phyloP scores from a whole-genome alignment of 306 rosid genomes.

The Nissolia schottii region DNA sequence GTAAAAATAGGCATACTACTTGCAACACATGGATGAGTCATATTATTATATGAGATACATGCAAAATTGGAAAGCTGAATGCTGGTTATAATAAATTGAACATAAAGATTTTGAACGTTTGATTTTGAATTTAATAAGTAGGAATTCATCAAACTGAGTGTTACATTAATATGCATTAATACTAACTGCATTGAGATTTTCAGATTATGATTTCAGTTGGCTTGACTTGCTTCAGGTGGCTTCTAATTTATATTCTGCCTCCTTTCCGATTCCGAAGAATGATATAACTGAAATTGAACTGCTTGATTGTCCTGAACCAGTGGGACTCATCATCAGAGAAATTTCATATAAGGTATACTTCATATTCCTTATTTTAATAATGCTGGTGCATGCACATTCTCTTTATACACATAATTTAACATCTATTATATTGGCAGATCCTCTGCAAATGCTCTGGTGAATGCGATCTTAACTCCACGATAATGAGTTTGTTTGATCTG shows the following conservation, averaged over 20 bases:
- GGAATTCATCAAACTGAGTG: neutral
- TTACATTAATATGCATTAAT: neutral
- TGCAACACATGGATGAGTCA: no score
- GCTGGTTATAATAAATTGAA: neutral
- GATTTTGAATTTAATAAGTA: neutral
- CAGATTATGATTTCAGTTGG: conserved; percentile 1
- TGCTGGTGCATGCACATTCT: neutral
- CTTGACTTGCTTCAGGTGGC: conserved; percentile 45
- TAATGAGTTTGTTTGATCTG: conserved; percentile 51
- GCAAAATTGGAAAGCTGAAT: no score
- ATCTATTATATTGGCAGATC: conserved; percentile 37
- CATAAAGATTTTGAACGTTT: neutral
- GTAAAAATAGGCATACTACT: no score
- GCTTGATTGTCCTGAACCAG: conserved; percentile 29
- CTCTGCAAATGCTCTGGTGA: conserved; percentile 37
- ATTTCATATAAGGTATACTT: conserved; percentile 41
- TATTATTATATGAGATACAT: no score
- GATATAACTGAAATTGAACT: conserved; percentile 29
- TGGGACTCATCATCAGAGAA: conserved; percentile 30
- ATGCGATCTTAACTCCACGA: conserved; percentile 36
- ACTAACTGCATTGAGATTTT: neutral
- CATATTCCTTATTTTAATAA: neutral
- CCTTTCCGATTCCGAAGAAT: conserved; percentile 26
- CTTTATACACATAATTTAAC: neutral
- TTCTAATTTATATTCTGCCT: conserved; percentile 32